Evolutionary conservation across 169 alveolate species (phyloP).

Genomic region (Cryptosporidium xiaoi): DNA sequence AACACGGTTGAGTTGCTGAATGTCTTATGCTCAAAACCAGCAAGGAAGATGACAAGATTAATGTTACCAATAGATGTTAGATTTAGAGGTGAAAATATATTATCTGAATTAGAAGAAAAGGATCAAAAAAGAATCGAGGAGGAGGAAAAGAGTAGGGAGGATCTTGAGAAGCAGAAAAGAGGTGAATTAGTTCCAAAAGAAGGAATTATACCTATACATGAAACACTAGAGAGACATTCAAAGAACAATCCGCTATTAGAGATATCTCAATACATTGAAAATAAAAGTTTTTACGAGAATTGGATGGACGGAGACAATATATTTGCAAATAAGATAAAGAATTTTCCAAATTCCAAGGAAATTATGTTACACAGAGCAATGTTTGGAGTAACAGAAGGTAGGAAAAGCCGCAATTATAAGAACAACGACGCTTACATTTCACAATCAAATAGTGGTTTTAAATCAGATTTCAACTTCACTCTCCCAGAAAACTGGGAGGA

Average conservation of each 20-base stretch:
- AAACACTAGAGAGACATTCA: neutral
- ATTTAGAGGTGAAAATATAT: slow-evolving; percentile 55
- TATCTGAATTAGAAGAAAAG: slow-evolving; percentile 29
- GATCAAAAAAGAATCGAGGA: slow-evolving; percentile 45
- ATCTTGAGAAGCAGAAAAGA: slow-evolving; percentile 6
- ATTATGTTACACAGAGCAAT: neutral
- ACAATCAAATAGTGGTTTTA: too few relatives aligned
- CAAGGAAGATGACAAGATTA: slow-evolving; percentile 24
- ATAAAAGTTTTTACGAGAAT: slow-evolving; percentile 10
- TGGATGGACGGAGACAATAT: slow-evolving; percentile 21
- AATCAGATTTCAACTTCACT: too few relatives aligned
- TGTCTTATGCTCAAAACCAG: slow-evolving; percentile 5
- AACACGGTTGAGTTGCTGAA: neutral
- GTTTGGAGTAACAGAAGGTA: neutral
- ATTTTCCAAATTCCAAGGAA: neutral
- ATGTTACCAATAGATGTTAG: slow-evolving; percentile 56
- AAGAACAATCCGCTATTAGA: neutral
- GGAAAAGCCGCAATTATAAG: neutral
- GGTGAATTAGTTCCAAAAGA: slow-evolving; percentile 52
- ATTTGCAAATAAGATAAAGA: neutral
- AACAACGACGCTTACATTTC: neutral
- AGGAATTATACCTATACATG: slow-evolving; percentile 3
- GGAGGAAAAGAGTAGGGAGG: neutral
- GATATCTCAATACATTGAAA: slow-evolving; percentile 17
- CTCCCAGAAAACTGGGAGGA: too few relatives aligned